phyloP scores from a whole-genome alignment of 1,284 basidiomycete species.

The Xerocomus nothofagi region DNA sequence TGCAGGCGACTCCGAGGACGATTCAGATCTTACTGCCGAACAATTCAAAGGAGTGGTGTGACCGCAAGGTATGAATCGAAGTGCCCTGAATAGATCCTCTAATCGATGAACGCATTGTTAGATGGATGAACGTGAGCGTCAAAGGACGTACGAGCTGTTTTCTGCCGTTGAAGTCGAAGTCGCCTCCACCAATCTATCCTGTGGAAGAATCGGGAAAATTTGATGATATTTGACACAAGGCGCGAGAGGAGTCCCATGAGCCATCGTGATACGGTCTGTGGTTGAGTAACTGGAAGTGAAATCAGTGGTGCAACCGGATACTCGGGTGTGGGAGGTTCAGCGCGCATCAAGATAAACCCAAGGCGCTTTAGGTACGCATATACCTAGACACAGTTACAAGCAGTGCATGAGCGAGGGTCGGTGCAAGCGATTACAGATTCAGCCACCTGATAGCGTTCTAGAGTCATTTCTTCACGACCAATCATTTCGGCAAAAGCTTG shows the following conservation, averaged over 20 bases:
- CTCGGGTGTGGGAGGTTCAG: conserved; percentile 56
- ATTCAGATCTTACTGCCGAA: conserved; percentile 18
- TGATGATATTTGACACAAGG: conserved; percentile 34
- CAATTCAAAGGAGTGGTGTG: conserved; percentile 42
- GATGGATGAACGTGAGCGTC: not conserved
- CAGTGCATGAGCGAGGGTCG: conserved; percentile 3
- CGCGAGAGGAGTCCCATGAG: conserved; percentile 37
- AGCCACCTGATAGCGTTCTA: conserved; percentile 85
- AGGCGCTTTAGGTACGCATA: conserved; percentile 90
- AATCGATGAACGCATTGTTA: not conserved
- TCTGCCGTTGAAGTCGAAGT: conserved; percentile 42
- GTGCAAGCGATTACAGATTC: not conserved
- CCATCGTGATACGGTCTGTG: conserved; percentile 33
- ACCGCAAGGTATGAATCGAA: conserved; percentile 78
- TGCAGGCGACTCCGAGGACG: not conserved
- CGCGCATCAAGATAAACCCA: conserved; percentile 85
- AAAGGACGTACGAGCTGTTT: conserved; percentile 21
- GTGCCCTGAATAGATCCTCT: conserved; percentile 70
- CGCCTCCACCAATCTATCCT: conserved; percentile 58
- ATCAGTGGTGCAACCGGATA: conserved; percentile 55
- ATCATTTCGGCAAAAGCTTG: conserved; percentile 88
- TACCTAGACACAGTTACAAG: conserved; percentile 51
- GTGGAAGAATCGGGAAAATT: conserved; percentile 20
- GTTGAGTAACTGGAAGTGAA: not conserved
- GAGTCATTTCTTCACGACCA: conserved; percentile 70